A percentile compares a stretch with the other conserved stretches of the same genome.
Evolutionary conservation across 2,329 filamentous ascomycete genomes (phyloP).

Genomic region (Calonectria naviculata): DNA sequence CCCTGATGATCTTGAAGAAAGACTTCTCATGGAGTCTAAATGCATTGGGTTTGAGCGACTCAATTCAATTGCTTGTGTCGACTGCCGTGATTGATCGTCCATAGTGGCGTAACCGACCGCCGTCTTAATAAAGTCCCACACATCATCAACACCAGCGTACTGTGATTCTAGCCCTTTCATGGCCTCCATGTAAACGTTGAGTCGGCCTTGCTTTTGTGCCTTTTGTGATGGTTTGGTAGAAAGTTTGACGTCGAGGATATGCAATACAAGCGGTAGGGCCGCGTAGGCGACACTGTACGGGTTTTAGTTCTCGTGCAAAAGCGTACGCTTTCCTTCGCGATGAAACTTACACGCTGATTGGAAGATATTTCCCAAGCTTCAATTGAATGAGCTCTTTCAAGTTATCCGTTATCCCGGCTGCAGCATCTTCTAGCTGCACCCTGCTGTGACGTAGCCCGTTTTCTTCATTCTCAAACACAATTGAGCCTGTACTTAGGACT

Average conservation of each 20-base stretch:
- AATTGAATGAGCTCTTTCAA: conserved; percentile 27
- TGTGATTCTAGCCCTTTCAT: conserved; percentile 23
- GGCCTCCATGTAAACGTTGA: conserved; percentile 21
- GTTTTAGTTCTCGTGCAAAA: neutral
- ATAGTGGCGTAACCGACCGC: conserved; percentile 16
- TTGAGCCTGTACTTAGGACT: conserved; percentile 6
- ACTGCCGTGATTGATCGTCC: neutral
- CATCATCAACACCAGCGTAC: conserved; percentile 27
- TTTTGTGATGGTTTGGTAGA: conserved; percentile 22
- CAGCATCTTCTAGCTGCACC: conserved; percentile 14
- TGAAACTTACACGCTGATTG: conserved; percentile 26
- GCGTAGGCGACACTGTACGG: conserved; percentile 19
- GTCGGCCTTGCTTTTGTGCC: conserved; percentile 24
- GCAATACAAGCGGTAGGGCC: conserved; percentile 23
- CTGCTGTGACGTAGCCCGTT: neutral
- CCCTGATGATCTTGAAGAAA: neutral
- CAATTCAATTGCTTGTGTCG: neutral
- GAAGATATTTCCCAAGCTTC: conserved; percentile 18
- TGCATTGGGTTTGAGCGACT: neutral
- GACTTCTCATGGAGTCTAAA: neutral
- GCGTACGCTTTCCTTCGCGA: too few relatives aligned
- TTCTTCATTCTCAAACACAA: neutral
- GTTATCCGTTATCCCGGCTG: conserved; percentile 17
- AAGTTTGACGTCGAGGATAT: conserved; percentile 26
- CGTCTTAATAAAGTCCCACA: conserved; percentile 21